These are phyloP conservation scores for Ascochyta viciae-villosae DNA, from an alignment of 2,329 filamentous ascomycete species.

Conservation along the genomic window DNA sequence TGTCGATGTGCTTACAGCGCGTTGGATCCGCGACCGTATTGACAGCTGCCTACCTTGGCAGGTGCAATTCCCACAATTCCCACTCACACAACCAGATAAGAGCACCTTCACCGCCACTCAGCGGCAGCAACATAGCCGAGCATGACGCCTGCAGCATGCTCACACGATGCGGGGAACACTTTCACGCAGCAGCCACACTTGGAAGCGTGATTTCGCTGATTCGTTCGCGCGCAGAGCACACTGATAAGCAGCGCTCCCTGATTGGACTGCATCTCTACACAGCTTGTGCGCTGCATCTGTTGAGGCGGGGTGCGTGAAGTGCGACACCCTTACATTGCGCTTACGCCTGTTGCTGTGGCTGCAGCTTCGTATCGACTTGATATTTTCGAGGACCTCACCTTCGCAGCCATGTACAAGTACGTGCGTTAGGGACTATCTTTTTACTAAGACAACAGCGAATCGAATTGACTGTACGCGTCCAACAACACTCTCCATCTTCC, in stretches of 20 bases:
- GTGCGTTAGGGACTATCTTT: background rate
- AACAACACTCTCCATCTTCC: background rate
- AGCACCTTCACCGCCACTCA: constrained; percentile 18
- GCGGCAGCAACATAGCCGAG: constrained; percentile 14
- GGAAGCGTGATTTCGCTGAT: constrained; percentile 8
- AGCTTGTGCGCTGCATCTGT: constrained; percentile 13
- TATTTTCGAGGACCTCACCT: constrained; percentile 3
- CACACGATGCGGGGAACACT: constrained; percentile 12
- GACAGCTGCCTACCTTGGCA: constrained; percentile 15
- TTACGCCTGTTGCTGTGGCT: constrained; percentile 7
- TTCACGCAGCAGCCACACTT: constrained; percentile 6
- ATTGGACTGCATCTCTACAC: constrained; percentile 7
- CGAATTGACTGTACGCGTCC: too few species aligned
- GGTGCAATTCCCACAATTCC: constrained; percentile 10
- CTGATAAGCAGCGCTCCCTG: constrained; percentile 12
- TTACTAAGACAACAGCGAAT: too few species aligned
- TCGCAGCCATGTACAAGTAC: background rate
- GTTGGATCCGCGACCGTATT: background rate
- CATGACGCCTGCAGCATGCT: background rate
- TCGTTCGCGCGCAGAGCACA: constrained; percentile 7
- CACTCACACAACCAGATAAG: constrained; percentile 12
- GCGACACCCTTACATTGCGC: constrained; percentile 13
- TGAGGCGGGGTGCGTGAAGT: constrained; percentile 19
- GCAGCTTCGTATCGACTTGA: constrained; percentile 10
- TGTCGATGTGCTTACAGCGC: constrained; percentile 7